phyloP scores from a whole-genome alignment of 495 filamentous ascomycete genomes.

The Tuber umbilicatum region DNA sequence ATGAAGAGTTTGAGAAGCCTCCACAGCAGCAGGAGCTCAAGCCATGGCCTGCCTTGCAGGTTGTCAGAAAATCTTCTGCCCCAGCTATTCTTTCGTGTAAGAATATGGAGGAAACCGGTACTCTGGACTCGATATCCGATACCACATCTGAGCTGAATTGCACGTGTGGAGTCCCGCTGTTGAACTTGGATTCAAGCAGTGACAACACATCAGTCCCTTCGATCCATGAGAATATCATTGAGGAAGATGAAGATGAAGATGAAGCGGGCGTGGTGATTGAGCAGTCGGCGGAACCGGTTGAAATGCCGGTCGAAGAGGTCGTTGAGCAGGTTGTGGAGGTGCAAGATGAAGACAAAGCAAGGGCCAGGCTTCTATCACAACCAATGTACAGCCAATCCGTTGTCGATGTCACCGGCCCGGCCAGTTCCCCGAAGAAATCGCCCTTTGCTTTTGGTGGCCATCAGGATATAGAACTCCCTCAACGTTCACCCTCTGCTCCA shows the following conservation, averaged over 20 bases:
- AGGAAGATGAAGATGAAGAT: neutral
- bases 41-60: conserved; percentile 11
- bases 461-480: conserved; percentile 14
- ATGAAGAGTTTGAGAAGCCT: conserved; percentile 6
- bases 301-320: neutral
- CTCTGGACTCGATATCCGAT: neutral
- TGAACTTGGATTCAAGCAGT: neutral
- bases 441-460: neutral
- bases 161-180: neutral
- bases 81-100: neutral
- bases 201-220: conserved; percentile 2
- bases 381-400: neutral
- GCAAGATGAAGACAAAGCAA: neutral
- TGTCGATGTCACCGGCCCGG: neutral
- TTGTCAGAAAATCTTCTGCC: neutral
- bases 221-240: neutral
- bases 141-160: neutral
- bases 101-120: neutral
- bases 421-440: neutral
- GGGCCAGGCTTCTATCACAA: neutral
- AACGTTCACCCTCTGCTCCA: conserved; percentile 25
- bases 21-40: conserved; percentile 15
- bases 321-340: neutral
- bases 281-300: neutral
- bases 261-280: neutral